These are phyloP conservation scores for Fusarium sp. DNA, from an alignment of 2,329 filamentous ascomycete species.

Conservation along the genomic window DNA sequence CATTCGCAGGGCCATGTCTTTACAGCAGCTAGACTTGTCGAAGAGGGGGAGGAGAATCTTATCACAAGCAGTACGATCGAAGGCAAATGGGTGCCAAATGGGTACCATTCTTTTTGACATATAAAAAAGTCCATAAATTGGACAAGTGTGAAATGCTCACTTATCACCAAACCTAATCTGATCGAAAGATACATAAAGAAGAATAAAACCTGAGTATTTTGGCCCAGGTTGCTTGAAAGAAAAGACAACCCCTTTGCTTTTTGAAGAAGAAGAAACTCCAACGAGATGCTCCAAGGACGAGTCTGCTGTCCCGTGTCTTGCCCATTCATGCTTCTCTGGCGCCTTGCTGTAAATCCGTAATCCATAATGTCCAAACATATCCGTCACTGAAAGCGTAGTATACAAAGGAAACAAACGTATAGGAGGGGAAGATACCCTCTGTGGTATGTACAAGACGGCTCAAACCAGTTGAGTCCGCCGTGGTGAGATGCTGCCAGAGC, in stretches of 20 bases:
- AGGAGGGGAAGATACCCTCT: constrained; percentile 20
- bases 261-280: constrained; percentile 34
- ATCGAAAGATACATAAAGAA: constrained; percentile 1
- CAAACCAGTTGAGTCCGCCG: constrained; percentile 36
- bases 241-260: constrained; percentile 10
- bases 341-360: constrained; percentile 41
- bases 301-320: constrained; percentile 22
- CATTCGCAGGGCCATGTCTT: constrained; percentile 37
- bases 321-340: constrained; percentile 31
- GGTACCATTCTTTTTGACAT: constrained; percentile 30
- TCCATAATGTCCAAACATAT: constrained; percentile 34
- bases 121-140: constrained; percentile 9
- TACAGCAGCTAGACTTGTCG: constrained; percentile 36
- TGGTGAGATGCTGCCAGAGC: constrained; percentile 29
- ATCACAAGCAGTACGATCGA: constrained; percentile 14
- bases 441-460: constrained; percentile 11
- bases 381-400: constrained; percentile 29
- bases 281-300: constrained; percentile 26
- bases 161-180: constrained; percentile 1
- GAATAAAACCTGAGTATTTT: not conserved
- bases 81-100: constrained; percentile 15
- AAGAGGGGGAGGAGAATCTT: constrained; percentile 5
- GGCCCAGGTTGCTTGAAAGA: not conserved
- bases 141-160: constrained; percentile 30
- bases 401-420: constrained; percentile 33